Evolutionary conservation across 2,329 filamentous ascomycete genomes (phyloP).

Genomic region (Neocucurbitaria cava): DNA sequence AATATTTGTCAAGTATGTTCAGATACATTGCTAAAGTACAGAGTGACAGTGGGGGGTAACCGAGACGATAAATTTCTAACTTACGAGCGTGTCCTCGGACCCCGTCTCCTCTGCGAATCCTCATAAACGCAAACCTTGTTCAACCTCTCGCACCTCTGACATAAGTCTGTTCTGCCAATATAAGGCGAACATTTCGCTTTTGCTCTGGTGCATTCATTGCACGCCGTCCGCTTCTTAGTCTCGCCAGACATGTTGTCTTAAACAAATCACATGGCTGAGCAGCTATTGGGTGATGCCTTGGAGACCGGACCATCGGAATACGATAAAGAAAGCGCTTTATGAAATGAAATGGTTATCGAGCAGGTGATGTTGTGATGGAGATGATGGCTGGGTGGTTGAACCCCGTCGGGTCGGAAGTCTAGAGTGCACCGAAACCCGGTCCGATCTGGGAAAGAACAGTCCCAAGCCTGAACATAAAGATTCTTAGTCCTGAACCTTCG

Average conservation of each 20-base stretch:
- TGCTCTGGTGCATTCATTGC: slow-evolving; percentile 26
- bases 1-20: neutral
- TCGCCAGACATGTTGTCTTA: neutral
- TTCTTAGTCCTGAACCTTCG: no score
- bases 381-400: neutral
- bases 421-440: neutral
- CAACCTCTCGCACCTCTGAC: slow-evolving; percentile 31
- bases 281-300: neutral
- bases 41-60: no score
- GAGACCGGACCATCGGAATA: neutral
- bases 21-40: no score
- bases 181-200: slow-evolving; percentile 35
- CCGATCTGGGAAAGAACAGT: neutral
- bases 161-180: slow-evolving; percentile 14
- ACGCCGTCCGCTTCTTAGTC: slow-evolving; percentile 28
- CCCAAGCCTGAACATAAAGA: neutral
- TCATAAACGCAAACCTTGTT: slow-evolving; percentile 26
- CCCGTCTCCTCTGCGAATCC: slow-evolving; percentile 14
- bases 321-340: neutral
- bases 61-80: slow-evolving; percentile 10
- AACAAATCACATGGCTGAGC: neutral
- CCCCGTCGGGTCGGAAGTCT: slow-evolving; percentile 1
- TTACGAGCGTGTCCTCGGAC: slow-evolving; percentile 28
- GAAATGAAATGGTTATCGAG: neutral
- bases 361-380: neutral